These are phyloP conservation scores for Polytrichum formosum DNA, from an alignment of 225 moss, liverwort and hornwort species.

Conservation along the genomic window DNA sequence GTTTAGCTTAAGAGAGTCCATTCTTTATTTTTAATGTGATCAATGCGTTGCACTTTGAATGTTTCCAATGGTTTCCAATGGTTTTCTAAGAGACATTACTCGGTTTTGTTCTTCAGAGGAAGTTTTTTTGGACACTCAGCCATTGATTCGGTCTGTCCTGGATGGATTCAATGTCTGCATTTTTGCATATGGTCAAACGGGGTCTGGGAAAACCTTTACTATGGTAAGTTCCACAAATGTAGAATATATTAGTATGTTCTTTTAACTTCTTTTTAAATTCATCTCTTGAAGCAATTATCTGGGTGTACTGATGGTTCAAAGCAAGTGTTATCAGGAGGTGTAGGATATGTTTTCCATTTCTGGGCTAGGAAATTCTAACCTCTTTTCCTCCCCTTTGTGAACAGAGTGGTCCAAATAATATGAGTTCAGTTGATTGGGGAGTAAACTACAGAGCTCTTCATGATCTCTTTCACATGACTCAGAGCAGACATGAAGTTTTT, in stretches of 20 bases:
- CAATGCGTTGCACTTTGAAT: too few species aligned
- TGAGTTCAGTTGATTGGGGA: conserved; percentile 59
- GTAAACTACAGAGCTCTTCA: conserved; percentile 93
- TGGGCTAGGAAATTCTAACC: not conserved
- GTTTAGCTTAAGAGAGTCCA: too few species aligned
- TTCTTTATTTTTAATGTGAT: too few species aligned
- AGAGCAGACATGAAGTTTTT: conserved; percentile 62
- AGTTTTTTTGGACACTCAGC: conserved; percentile 82
- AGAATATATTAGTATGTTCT: too few species aligned
- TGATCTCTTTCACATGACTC: conserved; percentile 79
- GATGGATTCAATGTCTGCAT: conserved; percentile 98
- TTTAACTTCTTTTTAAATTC: too few species aligned
- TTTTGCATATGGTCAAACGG: conserved; percentile 96
- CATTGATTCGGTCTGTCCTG: conserved; percentile 86
- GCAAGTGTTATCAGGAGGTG: too few species aligned
- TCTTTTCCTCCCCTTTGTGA: not conserved
- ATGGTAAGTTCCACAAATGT: conserved; percentile 40
- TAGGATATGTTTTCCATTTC: conserved; percentile 6
- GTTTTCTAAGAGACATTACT: too few species aligned
- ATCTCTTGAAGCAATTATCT: too few species aligned
- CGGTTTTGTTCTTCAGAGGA: conserved; percentile 37
- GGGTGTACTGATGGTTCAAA: too few species aligned
- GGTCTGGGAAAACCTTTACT: conserved; percentile 88
- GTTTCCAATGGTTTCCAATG: too few species aligned
- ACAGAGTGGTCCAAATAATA: conserved; percentile 74